A percentile compares a stretch with the other conserved stretches of the same genome.
Evolutionary conservation across 1,139 yeast species (phyloP).

Genomic region (Yamadazyma taylorii): DNA sequence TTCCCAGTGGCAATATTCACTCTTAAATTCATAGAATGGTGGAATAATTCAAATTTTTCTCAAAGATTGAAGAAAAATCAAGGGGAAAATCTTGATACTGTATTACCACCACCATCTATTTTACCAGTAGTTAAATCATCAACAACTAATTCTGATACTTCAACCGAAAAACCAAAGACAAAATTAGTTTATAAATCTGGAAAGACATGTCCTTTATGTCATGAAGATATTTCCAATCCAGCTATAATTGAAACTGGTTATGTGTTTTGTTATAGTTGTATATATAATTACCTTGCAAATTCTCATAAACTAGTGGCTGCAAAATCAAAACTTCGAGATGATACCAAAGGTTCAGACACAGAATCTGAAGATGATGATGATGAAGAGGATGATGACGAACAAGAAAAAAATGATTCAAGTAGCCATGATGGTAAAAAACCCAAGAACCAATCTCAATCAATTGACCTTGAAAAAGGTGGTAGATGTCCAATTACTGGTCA

Average conservation of each 20-base stretch:
- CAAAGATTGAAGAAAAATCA: constrained; percentile 56
- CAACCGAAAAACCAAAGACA: constrained; percentile 10
- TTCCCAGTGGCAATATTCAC: constrained; percentile 85
- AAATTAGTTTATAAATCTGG: constrained; percentile 31
- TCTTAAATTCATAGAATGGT: constrained; percentile 91
- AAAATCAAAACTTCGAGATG: constrained; percentile 14
- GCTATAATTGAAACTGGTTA: constrained; percentile 90
- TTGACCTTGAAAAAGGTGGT: constrained; percentile 54
- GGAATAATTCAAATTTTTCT: constrained; percentile 81
- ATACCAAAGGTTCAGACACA: constrained; percentile 15
- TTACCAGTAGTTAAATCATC: constrained; percentile 17
- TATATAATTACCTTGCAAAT: constrained; percentile 59
- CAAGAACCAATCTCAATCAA: constrained; percentile 19
- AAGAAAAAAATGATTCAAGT: constrained; percentile 7
- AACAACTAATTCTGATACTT: background rate
- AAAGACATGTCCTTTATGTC: constrained; percentile 70
- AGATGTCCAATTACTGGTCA: constrained; percentile 85
- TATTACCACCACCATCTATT: constrained; percentile 55
- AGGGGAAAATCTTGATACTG: constrained; percentile 47
- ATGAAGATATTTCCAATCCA: constrained; percentile 65
- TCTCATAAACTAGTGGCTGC: constrained; percentile 39
- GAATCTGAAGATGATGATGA: constrained; percentile 21
- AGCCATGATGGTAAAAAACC: no score
- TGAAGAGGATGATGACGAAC: constrained; percentile 20
- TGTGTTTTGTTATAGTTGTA: constrained; percentile 88